Evolutionary conservation across 495 filamentous ascomycete species (phyloP), one percentile per base, ranked within the genome.

Genomic region (Aspergillus olivimuriae): DNA sequence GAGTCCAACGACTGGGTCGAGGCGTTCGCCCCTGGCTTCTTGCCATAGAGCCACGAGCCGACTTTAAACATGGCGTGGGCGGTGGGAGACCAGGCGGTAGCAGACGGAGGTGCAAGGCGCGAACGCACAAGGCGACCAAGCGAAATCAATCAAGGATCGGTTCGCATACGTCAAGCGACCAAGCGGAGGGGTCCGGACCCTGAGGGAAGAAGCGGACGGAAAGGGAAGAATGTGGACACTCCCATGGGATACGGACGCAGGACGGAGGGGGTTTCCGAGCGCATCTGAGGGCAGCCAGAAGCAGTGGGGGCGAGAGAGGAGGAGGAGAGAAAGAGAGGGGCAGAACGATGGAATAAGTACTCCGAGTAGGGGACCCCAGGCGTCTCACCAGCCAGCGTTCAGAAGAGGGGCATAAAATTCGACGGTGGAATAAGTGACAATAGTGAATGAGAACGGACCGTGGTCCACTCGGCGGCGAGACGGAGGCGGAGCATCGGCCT

Each of bases 1-100:
- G 78, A 71, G 57, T 75, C 76, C 43, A 85, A 50, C 18, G 76
- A 82, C 60, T 76, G 74, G 2, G 74, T 76, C 12, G 75, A 75
- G 36, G 64, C 60, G 56, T 63, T 66, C 39, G 47, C 44, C 36
- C 61, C 64, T 18, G 64, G 66, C 66, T 72, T 78, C 46, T 72
- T 72, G 53, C 70, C 69, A 45, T 73, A 72, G 12, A 84, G 58
- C 78, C 76, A 81, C 40, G 76, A 76, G 44, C 73, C 71, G 40
- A 77, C 57, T 31, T 62, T 57, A 37, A 71, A 47, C 70, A 74
- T 74, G 23, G 24, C 56, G 53, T 32, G 16, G 11, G 34, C 8
- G 17, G 2, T n/a, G 16, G 35, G n/a, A 10, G 23, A 19, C 19
- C 9, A n/a, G n/a, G 39, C 20, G 33, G 14, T 4, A 31, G 43